Conservation (phyloP, 169 alveolate genomes). For the Plasmodium malariae region DNA sequence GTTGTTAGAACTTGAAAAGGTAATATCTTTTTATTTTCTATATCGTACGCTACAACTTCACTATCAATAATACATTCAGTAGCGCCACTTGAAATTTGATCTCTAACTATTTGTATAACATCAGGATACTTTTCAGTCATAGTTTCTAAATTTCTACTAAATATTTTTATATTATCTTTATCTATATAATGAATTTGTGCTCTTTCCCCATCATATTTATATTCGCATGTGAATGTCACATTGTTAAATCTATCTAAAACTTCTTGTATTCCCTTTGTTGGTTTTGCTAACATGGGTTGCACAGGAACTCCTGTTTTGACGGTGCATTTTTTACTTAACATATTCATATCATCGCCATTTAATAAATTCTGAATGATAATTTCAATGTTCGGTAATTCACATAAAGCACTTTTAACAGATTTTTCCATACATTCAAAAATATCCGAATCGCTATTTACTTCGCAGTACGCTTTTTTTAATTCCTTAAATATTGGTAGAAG, state of each 20-base stretch:
- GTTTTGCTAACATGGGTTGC: slow-evolving; percentile 99
- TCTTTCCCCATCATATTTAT: slow-evolving; percentile 98
- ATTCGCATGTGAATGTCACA: slow-evolving; percentile 97
- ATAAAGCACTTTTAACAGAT: slow-evolving; percentile 91
- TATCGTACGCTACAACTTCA: slow-evolving; percentile 98
- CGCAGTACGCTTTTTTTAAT: slow-evolving; percentile 63
- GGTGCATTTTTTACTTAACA: slow-evolving; percentile 90
- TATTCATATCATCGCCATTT: slow-evolving; percentile 85
- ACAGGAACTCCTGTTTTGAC: slow-evolving; percentile 98
- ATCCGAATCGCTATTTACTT: slow-evolving; percentile 48
- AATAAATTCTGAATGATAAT: slow-evolving; percentile 91
- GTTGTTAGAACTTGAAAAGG: slow-evolving; percentile 97
- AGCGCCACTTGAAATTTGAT: slow-evolving; percentile 79
- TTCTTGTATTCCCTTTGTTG: slow-evolving; percentile 92
- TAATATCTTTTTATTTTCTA: slow-evolving; percentile 90
- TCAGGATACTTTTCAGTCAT: slow-evolving; percentile 86
- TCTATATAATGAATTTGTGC: slow-evolving; percentile 95
- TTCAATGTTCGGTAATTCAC: slow-evolving; percentile 95
- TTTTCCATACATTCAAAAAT: slow-evolving; percentile 89
- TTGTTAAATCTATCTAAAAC: slow-evolving; percentile 92
- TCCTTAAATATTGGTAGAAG: slow-evolving; percentile 61
- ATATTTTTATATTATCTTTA: slow-evolving; percentile 85
- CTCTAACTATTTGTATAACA: slow-evolving; percentile 81
- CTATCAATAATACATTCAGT: slow-evolving; percentile 94
- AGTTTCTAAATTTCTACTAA: slow-evolving; percentile 96